Base-by-base conservation (phyloP, 2,329 filamentous ascomycete species). In the Aspergillus arachidicola region DNA sequence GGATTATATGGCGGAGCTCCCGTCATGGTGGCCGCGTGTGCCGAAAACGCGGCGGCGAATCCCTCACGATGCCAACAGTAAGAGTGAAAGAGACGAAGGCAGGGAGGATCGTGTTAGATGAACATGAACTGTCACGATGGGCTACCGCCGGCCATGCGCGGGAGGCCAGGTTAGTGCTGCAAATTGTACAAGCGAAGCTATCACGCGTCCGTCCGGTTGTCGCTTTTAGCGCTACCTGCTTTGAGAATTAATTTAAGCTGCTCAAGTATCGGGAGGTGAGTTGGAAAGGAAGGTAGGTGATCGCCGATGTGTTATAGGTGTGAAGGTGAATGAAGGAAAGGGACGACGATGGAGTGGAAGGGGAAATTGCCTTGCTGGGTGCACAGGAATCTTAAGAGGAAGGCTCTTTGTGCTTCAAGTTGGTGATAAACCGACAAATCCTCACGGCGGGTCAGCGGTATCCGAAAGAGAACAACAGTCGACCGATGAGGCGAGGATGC, bases 1-100 rank as follows among this genome's bases (percentile, higher is more conserved):
- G 77, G 73, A 69, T 78, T 77, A 68, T 79, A 81, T 63, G 80
- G 79, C 67, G 79, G 79, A 75, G 74, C 76, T 68, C 78, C 78
- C 65, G 78, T 75, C 78, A 80, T 80, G 71, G 69, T 77, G 75
- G 70, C 71, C 71, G 72, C 70, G 70, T 72, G 68, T 71, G 67
- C 66, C 65, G 70, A 66, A 64, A 65, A 66, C 68, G 73, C 72
- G 69, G 71, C 71, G 70, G 68, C 65, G 65, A 67, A 65, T 51
- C 41, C 56, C 68, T 51, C 30, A 64, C 43, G 57, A 59, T 46
- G 50, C 48, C 56, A 53, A 57, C 43, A 34, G 53, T 19, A 63
- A 61, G 48, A 60, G 59, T 53, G 28, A 32, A 38, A 38, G 53
- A 60, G 63, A 64, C 60, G 55, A 41, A 57, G 45, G 36, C 30